phyloP scores from a whole-genome alignment of 176 grass and related monocot species.

The Cenchrus americanus region DNA sequence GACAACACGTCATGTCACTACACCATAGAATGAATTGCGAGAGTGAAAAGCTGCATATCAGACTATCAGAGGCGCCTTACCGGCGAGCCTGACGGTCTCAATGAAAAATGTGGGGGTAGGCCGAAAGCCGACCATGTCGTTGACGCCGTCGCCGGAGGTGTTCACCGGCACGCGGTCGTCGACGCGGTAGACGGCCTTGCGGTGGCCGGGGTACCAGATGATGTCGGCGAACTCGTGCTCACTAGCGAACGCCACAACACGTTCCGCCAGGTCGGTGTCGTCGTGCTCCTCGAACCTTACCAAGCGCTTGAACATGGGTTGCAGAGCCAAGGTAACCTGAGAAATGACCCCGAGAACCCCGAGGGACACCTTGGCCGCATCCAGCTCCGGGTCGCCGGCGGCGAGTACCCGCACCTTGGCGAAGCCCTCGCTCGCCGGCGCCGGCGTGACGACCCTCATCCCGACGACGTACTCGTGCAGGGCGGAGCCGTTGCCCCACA shows the following conservation, averaged over 20 bases:
- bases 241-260: constrained; percentile 22
- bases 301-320: constrained; percentile 62
- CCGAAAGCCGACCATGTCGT: constrained; percentile 53
- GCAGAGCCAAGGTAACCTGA: constrained; percentile 36
- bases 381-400: not conserved
- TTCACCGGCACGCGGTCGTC: constrained; percentile 54
- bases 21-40: no score
- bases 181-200: constrained; percentile 48
- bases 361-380: not conserved
- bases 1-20: no score
- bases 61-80: no score
- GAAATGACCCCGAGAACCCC: not conserved
- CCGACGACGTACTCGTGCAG: constrained; percentile 66
- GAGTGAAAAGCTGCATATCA: no score
- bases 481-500: constrained; percentile 57
- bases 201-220: constrained; percentile 56
- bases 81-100: not conserved
- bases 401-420: not conserved
- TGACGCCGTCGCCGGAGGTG: constrained; percentile 48
- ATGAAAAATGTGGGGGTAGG: constrained; percentile 25
- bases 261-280: constrained; percentile 46
- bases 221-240: constrained; percentile 67
- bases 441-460: not conserved
- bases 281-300: constrained; percentile 24
- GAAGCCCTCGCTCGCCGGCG: not conserved